A percentile compares a stretch with the other conserved stretches of the same genome.
phyloP scores from a whole-genome alignment of 345 rosid genomes.

The Melaleuca quinquenervia region DNA sequence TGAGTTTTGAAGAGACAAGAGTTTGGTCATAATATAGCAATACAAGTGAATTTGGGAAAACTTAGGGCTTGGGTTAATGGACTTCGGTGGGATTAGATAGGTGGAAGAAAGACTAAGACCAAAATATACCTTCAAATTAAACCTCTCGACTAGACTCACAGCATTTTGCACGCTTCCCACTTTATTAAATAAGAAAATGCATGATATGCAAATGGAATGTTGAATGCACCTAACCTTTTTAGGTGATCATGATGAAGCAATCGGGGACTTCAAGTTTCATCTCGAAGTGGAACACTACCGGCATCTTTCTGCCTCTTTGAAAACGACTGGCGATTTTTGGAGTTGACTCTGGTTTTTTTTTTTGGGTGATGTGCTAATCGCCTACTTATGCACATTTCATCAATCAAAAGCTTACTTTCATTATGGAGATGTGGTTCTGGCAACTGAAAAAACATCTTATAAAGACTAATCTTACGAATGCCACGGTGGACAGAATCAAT shows the following conservation, averaged over 20 bases:
- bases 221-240: neutral
- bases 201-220: neutral
- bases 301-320: neutral
- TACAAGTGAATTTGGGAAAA: neutral
- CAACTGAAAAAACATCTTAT: neutral
- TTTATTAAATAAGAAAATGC: neutral
- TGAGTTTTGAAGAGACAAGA: neutral
- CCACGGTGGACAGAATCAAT: neutral
- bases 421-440: neutral
- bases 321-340: neutral
- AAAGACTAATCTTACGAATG: neutral
- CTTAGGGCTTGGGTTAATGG: neutral
- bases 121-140: neutral
- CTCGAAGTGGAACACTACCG: neutral
- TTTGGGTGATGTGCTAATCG: neutral
- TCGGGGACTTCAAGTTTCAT: neutral
- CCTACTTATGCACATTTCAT: neutral
- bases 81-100: neutral
- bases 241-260: neutral
- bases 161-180: neutral
- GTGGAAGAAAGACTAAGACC: neutral
- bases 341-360: neutral
- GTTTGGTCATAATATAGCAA: neutral
- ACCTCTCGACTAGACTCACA: neutral
- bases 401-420: neutral